A percentile compares a stretch with the other conserved stretches of the same genome.
phyloP scores from a whole-genome alignment of 257 asterid genomes.

The Solanum habrochaites region DNA sequence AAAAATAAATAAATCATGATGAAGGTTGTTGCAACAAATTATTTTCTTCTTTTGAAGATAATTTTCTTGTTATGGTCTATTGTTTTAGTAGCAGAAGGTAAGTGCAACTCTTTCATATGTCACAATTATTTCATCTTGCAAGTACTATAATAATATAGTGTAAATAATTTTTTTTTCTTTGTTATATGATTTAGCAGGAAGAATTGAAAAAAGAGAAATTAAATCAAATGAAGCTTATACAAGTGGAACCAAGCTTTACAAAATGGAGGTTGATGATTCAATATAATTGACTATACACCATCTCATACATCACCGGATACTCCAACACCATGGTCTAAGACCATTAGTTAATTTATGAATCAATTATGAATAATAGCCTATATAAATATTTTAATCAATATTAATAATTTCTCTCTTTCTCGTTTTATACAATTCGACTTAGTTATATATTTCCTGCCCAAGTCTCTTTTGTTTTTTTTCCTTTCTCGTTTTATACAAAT shows the following conservation, averaged over 20 bases:
- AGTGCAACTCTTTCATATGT: background rate
- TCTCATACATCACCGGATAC: background rate
- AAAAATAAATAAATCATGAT: background rate
- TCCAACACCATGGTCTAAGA: background rate
- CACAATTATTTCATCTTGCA: background rate
- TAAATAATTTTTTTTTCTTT: background rate
- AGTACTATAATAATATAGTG: background rate
- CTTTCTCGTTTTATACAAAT: no score
- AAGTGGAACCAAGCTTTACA: background rate
- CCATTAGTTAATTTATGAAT: background rate
- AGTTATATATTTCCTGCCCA: no score
- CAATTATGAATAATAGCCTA: no score
- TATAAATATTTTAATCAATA: no score
- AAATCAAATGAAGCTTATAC: background rate
- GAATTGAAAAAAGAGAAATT: background rate
- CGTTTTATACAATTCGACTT: no score
- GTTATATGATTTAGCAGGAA: background rate
- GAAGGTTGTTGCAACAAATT: background rate
- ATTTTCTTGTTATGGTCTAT: background rate
- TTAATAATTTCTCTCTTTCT: no score
- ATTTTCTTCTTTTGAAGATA: background rate
- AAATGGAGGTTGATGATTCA: background rate
- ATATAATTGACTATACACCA: background rate
- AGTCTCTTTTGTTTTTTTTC: no score
- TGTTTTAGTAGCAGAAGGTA: background rate